These are phyloP conservation scores for Cajanus cajan DNA, from an alignment of 306 rosid genomes.

Conservation along the genomic window DNA sequence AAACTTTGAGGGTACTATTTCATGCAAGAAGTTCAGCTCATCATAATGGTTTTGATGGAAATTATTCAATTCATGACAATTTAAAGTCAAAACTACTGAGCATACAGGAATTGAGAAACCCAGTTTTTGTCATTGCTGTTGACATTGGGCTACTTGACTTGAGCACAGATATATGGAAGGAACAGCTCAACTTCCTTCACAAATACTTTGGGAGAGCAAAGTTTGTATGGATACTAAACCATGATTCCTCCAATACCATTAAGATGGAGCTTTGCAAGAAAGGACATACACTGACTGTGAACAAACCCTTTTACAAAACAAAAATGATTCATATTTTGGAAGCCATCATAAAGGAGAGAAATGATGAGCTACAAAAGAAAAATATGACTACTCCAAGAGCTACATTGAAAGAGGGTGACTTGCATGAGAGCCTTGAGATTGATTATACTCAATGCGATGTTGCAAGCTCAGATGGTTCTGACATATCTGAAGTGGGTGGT, in stretches of 20 bases:
- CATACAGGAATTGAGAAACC: conserved; percentile 62
- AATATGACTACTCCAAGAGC: conserved; percentile 37
- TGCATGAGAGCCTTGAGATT: conserved; percentile 75
- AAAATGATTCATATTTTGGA: conserved; percentile 84
- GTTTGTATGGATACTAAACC: conserved; percentile 83
- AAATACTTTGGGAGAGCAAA: conserved; percentile 68
- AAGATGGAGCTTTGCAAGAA: conserved; percentile 87
- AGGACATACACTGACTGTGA: conserved; percentile 62
- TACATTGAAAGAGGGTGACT: conserved; percentile 52
- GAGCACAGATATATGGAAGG: conserved; percentile 98
- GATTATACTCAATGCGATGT: conserved; percentile 72
- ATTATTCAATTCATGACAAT: conserved; percentile 43
- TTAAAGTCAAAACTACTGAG: conserved; percentile 50
- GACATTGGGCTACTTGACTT: conserved; percentile 88
- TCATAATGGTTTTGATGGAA: conserved; percentile 52
- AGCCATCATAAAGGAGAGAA: conserved; percentile 63
- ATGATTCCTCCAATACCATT: conserved; percentile 72
- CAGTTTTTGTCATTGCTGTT: conserved; percentile 57
- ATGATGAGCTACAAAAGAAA: conserved; percentile 56
- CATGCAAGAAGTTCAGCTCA: conserved; percentile 44
- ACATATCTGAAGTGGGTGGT: conserved; percentile 46
- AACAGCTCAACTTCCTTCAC: conserved; percentile 82
- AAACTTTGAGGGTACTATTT: conserved; percentile 71
- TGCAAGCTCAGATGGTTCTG: conserved; percentile 84
- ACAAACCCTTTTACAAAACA: conserved; percentile 82